phyloP scores from a whole-genome alignment of 306 rosid genomes.

The Gastrolobium bilobum region DNA sequence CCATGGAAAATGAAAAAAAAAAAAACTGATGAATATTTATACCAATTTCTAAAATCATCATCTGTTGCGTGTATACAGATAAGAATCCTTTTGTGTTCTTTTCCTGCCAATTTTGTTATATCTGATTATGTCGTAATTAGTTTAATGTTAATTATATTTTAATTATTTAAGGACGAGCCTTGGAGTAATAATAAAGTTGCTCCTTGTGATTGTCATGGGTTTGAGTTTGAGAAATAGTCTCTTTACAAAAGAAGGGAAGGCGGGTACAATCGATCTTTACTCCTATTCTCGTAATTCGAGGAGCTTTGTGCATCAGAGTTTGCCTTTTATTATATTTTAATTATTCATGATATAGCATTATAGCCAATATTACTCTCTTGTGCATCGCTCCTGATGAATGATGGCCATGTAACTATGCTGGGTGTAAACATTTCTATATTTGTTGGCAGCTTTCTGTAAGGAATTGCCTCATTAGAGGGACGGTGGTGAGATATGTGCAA shows the following conservation, averaged over 20 bases:
- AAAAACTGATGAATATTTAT: not conserved
- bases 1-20: too few relatives aligned
- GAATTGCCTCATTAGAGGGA: slow-evolving; percentile 97
- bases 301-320: too few relatives aligned
- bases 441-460: slow-evolving; percentile 91
- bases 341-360: slow-evolving; percentile 22
- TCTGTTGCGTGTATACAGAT: not conserved
- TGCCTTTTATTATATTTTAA: too few relatives aligned
- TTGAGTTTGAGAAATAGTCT: too few relatives aligned
- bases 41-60: not conserved
- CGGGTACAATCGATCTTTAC: too few relatives aligned
- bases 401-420: not conserved
- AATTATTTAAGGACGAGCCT: too few relatives aligned
- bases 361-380: not conserved
- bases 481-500: slow-evolving; percentile 97
- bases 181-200: too few relatives aligned
- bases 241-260: too few relatives aligned
- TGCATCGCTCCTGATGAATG: too few relatives aligned
- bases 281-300: too few relatives aligned
- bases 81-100: not conserved
- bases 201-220: too few relatives aligned
- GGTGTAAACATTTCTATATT: slow-evolving; percentile 33
- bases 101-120: slow-evolving; percentile 2
- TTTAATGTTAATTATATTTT: not conserved
- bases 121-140: slow-evolving; percentile 6